phyloP scores from a whole-genome alignment of 495 filamentous ascomycete genomes.

The Hypomontagnella monticulosa region DNA sequence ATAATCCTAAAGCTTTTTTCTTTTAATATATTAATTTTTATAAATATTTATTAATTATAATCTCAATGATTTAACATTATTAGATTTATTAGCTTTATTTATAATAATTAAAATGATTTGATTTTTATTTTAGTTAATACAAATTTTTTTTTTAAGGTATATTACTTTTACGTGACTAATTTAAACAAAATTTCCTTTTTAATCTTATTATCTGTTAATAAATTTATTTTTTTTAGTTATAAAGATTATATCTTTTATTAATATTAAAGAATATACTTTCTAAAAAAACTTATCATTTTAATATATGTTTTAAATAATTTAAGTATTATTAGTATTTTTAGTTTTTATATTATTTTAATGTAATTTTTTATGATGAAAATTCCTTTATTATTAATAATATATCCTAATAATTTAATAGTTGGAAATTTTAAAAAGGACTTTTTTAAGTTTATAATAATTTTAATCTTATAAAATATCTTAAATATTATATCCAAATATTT shows the following conservation, averaged over 20 bases:
- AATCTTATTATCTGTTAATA: too few species aligned
- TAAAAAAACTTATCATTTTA: too few species aligned
- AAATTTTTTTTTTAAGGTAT: not conserved
- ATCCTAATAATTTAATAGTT: too few species aligned
- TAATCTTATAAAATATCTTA: not conserved
- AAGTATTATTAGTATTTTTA: too few species aligned
- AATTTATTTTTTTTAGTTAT: too few species aligned
- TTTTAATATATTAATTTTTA: conserved; percentile 1
- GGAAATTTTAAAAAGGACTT: not conserved
- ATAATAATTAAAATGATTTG: not conserved
- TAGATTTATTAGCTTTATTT: not conserved
- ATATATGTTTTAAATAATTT: too few species aligned
- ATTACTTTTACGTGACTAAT: not conserved
- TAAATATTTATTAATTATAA: not conserved
- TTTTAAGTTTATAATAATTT: not conserved
- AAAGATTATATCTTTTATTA: too few species aligned
- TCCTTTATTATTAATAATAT: too few species aligned
- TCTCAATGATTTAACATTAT: not conserved
- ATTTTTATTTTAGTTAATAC: not conserved
- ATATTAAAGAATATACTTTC: too few species aligned
- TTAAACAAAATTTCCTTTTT: too few species aligned
- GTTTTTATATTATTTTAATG: too few species aligned
- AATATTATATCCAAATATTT: not conserved
- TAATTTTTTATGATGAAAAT: too few species aligned
- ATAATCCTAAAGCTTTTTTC: not conserved